Conservation (phyloP, 129 eudicot genomes). For the Flaveria ramosissima region DNA sequence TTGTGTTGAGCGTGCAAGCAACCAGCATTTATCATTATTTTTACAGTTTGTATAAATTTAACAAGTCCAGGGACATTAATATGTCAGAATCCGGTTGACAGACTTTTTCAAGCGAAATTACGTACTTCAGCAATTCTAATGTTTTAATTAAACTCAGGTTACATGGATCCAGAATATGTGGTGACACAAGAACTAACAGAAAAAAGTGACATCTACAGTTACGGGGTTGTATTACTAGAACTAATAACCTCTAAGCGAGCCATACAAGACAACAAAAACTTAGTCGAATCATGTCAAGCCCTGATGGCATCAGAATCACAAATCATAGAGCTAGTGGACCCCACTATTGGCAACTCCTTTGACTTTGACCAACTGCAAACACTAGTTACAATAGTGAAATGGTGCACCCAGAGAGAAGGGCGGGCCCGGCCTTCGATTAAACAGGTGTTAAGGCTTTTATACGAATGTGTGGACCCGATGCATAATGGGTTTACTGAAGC, state of each 20-base stretch:
- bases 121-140: conserved; percentile 13
- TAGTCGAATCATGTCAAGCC: conserved; percentile 73
- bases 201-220: conserved; percentile 94
- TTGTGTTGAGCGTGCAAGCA: not conserved
- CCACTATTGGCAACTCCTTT: conserved; percentile 57
- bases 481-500: conserved; percentile 80
- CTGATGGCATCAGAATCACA: conserved; percentile 54
- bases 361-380: conserved; percentile 84
- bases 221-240: conserved; percentile 83
- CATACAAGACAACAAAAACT: conserved; percentile 72
- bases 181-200: conserved; percentile 82
- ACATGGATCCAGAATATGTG: conserved; percentile 93
- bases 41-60: not conserved
- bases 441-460: conserved; percentile 81
- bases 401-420: conserved; percentile 89
- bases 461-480: conserved; percentile 83
- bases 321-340: conserved; percentile 73
- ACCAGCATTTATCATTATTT: not conserved
- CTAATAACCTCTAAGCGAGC: conserved; percentile 72
- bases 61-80: not conserved
- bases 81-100: not conserved
- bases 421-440: conserved; percentile 79
- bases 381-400: conserved; percentile 52
- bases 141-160: conserved; percentile 50
- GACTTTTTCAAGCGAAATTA: conserved; percentile 1